phyloP scores from a whole-genome alignment of 805 yeast genomes.

The Grigorovia yakushimaensis region DNA sequence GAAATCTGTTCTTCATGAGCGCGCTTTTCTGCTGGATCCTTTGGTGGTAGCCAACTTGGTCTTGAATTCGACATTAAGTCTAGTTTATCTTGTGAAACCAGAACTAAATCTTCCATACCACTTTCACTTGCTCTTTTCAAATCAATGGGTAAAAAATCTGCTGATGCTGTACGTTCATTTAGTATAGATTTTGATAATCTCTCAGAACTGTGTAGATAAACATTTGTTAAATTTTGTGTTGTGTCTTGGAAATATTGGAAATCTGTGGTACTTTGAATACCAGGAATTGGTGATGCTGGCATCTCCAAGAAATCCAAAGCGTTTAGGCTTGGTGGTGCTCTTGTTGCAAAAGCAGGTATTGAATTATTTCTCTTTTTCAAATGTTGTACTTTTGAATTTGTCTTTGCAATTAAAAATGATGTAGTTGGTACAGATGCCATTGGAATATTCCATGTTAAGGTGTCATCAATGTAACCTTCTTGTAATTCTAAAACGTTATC shows the following conservation, averaged over 20 bases:
- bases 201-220: constrained; percentile 33
- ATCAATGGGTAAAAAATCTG: constrained; percentile 31
- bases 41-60: constrained; percentile 68
- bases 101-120: constrained; percentile 47
- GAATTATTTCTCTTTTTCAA: background rate
- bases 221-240: constrained; percentile 33
- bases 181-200: constrained; percentile 30
- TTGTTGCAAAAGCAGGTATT: background rate
- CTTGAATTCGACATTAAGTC: constrained; percentile 48
- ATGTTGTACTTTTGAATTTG: background rate
- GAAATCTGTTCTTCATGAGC: constrained; percentile 50
- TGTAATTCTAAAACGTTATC: constrained; percentile 12
- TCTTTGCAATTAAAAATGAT: constrained; percentile 15
- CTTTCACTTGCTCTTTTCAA: constrained; percentile 29
- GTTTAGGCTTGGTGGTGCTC: constrained; percentile 9
- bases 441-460: constrained; percentile 45
- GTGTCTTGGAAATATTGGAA: constrained; percentile 26
- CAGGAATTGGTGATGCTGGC: constrained; percentile 46
- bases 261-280: constrained; percentile 25
- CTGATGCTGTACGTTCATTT: constrained; percentile 28
- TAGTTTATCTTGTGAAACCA: constrained; percentile 54
- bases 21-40: constrained; percentile 39
- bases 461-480: constrained; percentile 31
- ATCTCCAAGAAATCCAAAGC: constrained; percentile 22
- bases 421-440: constrained; percentile 32